Evolutionary conservation across 495 filamentous ascomycete genomes (phyloP).

Genomic region (Trichoderma parareesei): DNA sequence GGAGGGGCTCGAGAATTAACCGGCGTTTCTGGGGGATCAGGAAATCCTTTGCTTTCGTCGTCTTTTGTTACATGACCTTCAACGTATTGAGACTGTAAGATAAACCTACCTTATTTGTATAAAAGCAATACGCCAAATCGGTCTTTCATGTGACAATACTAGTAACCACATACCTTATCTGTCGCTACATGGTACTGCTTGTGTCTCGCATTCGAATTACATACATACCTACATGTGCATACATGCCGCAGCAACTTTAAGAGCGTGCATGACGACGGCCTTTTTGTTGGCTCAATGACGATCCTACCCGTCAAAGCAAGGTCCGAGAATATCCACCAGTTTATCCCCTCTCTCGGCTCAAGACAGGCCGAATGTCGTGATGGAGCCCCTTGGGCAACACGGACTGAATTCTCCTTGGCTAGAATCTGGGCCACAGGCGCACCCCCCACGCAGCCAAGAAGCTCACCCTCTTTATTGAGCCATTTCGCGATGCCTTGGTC

Average conservation of each 20-base stretch:
- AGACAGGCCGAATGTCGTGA: background rate
- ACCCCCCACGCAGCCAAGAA: conserved; percentile 3
- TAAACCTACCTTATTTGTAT: too few relatives aligned
- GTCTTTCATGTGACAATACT: background rate
- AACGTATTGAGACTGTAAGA: background rate
- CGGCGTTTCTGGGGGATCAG: background rate
- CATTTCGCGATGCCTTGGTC: background rate
- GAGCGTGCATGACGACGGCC: too few relatives aligned
- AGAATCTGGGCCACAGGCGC: background rate
- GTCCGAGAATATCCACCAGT: background rate
- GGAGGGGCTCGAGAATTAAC: background rate
- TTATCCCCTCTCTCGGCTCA: background rate
- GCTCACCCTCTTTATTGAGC: background rate
- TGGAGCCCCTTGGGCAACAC: background rate
- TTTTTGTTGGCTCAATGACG: too few relatives aligned
- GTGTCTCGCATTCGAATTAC: too few relatives aligned
- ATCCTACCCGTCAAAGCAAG: too few relatives aligned
- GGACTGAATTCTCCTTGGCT: conserved; percentile 10
- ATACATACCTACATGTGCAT: too few relatives aligned
- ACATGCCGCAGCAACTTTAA: too few relatives aligned
- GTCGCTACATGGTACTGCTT: too few relatives aligned
- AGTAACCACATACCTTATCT: too few relatives aligned
- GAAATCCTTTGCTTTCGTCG: background rate
- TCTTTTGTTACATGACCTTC: too few relatives aligned
- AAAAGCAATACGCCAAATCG: background rate